Evolutionary conservation across 306 rosid genomes (phyloP).

Genomic region (Erythrophleum fordii): DNA sequence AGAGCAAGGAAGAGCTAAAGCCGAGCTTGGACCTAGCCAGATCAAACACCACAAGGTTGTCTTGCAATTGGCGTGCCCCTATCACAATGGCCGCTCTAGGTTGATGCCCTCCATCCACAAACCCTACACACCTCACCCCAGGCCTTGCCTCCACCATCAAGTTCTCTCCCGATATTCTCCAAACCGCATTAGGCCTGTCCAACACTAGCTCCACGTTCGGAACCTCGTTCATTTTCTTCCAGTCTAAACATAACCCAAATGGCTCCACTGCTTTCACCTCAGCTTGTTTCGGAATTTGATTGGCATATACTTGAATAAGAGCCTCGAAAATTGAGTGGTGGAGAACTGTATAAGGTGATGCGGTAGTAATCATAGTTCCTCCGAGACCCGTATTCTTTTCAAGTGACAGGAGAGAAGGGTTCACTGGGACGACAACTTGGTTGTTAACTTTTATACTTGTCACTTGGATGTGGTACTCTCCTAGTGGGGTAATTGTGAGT

Average conservation of each 20-base stretch:
- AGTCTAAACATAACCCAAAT: constrained; percentile 53
- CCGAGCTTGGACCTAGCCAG: constrained; percentile 53
- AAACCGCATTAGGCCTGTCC: constrained; percentile 29
- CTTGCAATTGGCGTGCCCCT: constrained; percentile 56
- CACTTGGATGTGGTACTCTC: constrained; percentile 51
- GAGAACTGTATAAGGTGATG: constrained; percentile 50
- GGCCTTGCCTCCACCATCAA: constrained; percentile 41
- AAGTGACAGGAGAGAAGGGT: background rate
- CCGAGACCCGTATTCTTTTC: constrained; percentile 3
- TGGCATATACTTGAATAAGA: constrained; percentile 30
- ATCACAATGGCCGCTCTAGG: constrained; percentile 43
- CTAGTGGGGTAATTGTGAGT: constrained; percentile 38
- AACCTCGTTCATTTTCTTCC: background rate
- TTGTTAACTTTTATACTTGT: constrained; percentile 48
- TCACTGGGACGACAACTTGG: constrained; percentile 31
- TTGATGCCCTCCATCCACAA: constrained; percentile 53
- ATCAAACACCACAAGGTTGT: constrained; percentile 50
- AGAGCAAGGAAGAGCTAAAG: constrained; percentile 40
- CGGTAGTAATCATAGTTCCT: constrained; percentile 50
- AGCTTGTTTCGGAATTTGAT: constrained; percentile 22
- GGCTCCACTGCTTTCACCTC: constrained; percentile 50
- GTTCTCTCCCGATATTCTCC: constrained; percentile 54
- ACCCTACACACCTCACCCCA: constrained; percentile 54
- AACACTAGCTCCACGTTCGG: constrained; percentile 52
- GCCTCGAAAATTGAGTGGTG: constrained; percentile 43